Evolutionary conservation across 768 basidiomycete species (phyloP), one percentile per base, ranked within the genome.

Genomic region (Brasilioporus rufonigricans): DNA sequence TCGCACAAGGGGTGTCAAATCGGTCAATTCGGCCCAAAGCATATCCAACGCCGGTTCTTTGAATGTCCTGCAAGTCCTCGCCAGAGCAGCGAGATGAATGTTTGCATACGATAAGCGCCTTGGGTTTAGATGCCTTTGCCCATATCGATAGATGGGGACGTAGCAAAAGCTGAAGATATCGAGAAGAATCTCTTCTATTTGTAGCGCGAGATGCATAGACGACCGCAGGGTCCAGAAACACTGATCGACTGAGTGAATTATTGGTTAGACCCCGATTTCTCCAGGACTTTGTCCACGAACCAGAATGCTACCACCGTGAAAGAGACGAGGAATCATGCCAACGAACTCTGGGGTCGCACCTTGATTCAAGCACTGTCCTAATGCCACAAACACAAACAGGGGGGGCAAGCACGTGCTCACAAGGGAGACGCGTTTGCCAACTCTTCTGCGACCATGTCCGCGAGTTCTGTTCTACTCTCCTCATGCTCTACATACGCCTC

Each of bases 401-500:
- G n/a, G n/a, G n/a, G n/a, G n/a, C n/a, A n/a, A n/a, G n/a, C n/a
- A n/a, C n/a, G n/a, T n/a, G n/a, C n/a, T n/a, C n/a, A n/a, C n/a
- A n/a, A n/a, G n/a, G n/a, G n/a, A n/a, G n/a, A n/a, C n/a, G n/a
- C n/a, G n/a, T n/a, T n/a, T n/a, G n/a, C n/a, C n/a, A n/a, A n/a
- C n/a, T n/a, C n/a, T n/a, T n/a, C n/a, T 36, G 35, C 57, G 40
- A 33, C 21, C 38, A 69, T 71, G 64, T 62, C 62, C 23, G 55
- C 64, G 29, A 41, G 44, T 4, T 36, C 53, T 27, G 31, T 51
- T 14, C 44, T 32, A 16, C 59, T 73, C 13, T 50, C 69, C 50
- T 59, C 65, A 2, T 65, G 67, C 13, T 50, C 67, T 50, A 64
- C 64, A 19, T 72, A 70, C 14, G 57, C 61, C 13, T 62, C 66